These are phyloP conservation scores for Cercospora beticola DNA, from an alignment of 2,329 filamentous ascomycete species.

Conservation along the genomic window DNA sequence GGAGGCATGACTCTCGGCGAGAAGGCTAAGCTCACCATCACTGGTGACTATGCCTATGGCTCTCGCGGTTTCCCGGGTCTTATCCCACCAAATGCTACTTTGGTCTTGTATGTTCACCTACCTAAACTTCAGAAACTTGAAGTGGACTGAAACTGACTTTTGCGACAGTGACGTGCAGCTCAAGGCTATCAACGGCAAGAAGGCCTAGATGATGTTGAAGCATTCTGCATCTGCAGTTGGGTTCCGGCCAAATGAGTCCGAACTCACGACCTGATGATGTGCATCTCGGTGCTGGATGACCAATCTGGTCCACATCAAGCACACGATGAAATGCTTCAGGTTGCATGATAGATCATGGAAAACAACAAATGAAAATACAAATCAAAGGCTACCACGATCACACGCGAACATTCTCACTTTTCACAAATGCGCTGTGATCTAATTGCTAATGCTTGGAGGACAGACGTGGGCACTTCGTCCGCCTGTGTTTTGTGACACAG, in stretches of 20 bases:
- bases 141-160: background rate
- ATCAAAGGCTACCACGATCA: background rate
- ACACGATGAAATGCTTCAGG: background rate
- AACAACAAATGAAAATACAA: background rate
- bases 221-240: background rate
- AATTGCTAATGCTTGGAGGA: background rate
- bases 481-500: background rate
- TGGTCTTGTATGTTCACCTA: no score
- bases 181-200: conserved; percentile 59
- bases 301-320: background rate
- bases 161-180: conserved; percentile 65
- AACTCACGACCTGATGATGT: background rate
- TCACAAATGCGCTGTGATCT: background rate
- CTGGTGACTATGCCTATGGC: conserved; percentile 67
- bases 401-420: background rate
- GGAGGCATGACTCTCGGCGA: conserved; percentile 82
- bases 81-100: conserved; percentile 71
- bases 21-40: conserved; percentile 81
- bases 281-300: background rate
- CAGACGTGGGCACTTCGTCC: background rate
- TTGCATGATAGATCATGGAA: background rate
- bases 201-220: background rate
- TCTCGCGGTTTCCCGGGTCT: conserved; percentile 69
- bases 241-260: background rate
- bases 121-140: no score